Percentiles rank a stretch among this genome's conserved stretches.
phyloP scores from a whole-genome alignment of 164 flowering plant species.

The Hamamelis virginiana region DNA sequence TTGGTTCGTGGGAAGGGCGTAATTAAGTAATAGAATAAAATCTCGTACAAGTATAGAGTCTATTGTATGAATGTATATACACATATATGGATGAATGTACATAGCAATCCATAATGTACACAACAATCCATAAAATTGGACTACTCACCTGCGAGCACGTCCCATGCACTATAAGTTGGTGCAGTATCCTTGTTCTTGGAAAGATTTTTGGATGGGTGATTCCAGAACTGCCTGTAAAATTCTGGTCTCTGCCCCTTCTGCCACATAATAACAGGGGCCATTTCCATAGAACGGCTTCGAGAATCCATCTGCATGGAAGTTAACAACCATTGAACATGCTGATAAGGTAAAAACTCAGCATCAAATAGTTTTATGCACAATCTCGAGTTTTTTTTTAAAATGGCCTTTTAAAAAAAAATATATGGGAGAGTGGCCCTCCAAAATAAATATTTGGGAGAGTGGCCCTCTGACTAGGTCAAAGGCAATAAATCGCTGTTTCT shows the following conservation, averaged over 20 bases:
- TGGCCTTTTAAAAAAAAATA: no score
- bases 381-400: no score
- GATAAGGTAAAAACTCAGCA: neutral
- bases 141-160: conserved; percentile 67
- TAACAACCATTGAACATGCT: conserved; percentile 2
- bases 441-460: no score
- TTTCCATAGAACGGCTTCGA: conserved; percentile 71
- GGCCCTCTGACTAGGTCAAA: no score
- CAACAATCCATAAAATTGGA: neutral
- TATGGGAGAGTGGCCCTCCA: no score
- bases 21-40: no score
- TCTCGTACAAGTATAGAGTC: no score
- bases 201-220: conserved; percentile 28
- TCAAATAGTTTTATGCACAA: neutral
- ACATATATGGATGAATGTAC: no score
- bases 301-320: conserved; percentile 72
- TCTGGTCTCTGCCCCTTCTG: conserved; percentile 64
- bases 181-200: conserved; percentile 32
- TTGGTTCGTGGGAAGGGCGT: no score
- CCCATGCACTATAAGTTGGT: conserved; percentile 52
- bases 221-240: conserved; percentile 51
- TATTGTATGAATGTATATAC: neutral
- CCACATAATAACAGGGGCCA: conserved; percentile 90
- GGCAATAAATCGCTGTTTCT: no score
- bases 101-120: no score